phyloP scores from a whole-genome alignment of 768 basidiomycete species.

The Cyclocybe aegerita region DNA sequence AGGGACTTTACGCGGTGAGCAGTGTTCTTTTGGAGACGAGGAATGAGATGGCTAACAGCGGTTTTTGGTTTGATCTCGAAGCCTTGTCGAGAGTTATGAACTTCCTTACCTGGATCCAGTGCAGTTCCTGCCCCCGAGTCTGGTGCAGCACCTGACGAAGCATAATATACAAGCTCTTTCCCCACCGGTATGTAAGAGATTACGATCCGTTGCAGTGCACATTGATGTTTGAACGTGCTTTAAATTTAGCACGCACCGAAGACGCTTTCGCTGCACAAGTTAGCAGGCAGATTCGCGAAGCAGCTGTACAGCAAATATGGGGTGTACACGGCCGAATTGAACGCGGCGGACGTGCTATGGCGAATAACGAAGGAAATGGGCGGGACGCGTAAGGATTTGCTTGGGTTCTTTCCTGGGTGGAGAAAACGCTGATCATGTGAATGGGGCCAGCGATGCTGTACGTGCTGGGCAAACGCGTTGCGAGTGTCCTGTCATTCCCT shows the following conservation, averaged over 20 bases:
- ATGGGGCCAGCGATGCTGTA: slow-evolving; percentile 60
- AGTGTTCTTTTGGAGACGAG: slow-evolving; percentile 1
- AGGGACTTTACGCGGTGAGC: slow-evolving; percentile 69
- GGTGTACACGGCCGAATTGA: slow-evolving; percentile 69
- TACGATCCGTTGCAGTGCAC: slow-evolving; percentile 2
- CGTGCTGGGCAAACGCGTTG: slow-evolving; percentile 58
- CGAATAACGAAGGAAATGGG: slow-evolving; percentile 63
- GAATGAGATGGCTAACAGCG: slow-evolving; percentile 1
- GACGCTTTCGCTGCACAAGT: slow-evolving; percentile 53
- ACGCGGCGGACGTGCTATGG: slow-evolving; percentile 79
- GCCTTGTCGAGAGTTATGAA: slow-evolving; percentile 65
- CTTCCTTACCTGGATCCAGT: slow-evolving; percentile 81
- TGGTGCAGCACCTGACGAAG: slow-evolving; percentile 73
- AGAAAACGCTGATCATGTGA: not conserved
- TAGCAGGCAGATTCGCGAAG: slow-evolving; percentile 62
- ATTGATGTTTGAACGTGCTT: slow-evolving; percentile 2
- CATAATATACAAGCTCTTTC: slow-evolving; percentile 65
- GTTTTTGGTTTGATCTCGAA: not conserved
- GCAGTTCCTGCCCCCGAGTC: slow-evolving; percentile 55
- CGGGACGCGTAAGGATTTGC: slow-evolving; percentile 65
- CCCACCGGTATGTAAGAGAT: slow-evolving; percentile 55
- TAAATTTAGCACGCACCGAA: slow-evolving; percentile 62
- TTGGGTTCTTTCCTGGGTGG: not conserved
- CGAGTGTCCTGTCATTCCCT: slow-evolving; percentile 53
- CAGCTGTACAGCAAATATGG: slow-evolving; percentile 52